Base-by-base conservation (phyloP, 106 monocot species). In the Amphibolis antarctica region DNA sequence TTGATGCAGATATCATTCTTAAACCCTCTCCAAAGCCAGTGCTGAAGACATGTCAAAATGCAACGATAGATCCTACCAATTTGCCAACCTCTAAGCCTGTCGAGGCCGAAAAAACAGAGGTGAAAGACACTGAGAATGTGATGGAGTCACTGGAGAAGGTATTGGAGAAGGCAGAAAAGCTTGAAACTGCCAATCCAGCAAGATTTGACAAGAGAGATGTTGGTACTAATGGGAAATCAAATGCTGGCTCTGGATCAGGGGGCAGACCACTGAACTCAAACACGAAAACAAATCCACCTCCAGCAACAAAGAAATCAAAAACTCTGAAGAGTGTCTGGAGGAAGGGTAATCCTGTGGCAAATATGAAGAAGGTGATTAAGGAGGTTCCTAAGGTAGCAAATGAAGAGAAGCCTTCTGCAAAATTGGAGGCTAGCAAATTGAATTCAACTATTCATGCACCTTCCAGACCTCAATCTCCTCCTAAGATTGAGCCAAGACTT, bases 241-340 rank as follows among this genome's bases (percentile, higher is more conserved):
- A 76, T 81, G 67, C 42, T 20, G 23, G 11, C 31, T 56, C 62
- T 11, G 73, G 25, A 45, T 36, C 66, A 13, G 43, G 36, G 17
- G 50, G 9, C 47, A 56, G 44, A 44, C 36, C 52, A 46, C 59
- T 44, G 43, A 72, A 66, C 49, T 28, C 45, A 31, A 65, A 44
- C 66, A 31, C 72, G 9, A 42, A 36, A 42, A n/a, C 36, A 7
- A 53, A 66, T 53, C 28, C 66, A 53, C 53, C 52, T 51, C 49
- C 9, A 31, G 55, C 76, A 18, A 26, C 60, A 0, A 69, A 59
- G 56, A 99, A 83, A 66, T 75, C 91, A 4, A 91, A 88, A 27
- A 81, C 91, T 4, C 52, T 88, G 25, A 99, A 91, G 79, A 99
- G 88, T 47, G 98, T 99, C 23, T 99, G 98, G 98, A 84, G 80